A percentile compares a stretch with the other conserved stretches of the same genome.
These are phyloP conservation scores for Wickerhamiella brachini DNA, from an alignment of 805 yeast genomes.

Conservation along the genomic window DNA sequence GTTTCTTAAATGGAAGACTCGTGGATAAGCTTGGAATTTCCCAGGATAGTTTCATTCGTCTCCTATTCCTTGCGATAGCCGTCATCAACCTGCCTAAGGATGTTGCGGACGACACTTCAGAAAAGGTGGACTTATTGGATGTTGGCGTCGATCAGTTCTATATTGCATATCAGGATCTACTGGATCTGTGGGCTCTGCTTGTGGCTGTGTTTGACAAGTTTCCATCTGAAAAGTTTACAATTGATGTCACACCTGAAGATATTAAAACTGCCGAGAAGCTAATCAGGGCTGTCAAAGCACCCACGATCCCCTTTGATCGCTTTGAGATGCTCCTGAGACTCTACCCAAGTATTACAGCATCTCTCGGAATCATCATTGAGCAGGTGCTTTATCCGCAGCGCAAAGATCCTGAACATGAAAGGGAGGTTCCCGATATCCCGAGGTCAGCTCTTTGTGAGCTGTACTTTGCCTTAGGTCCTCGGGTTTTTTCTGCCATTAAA, in stretches of 20 bases:
- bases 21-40: constrained; percentile 2
- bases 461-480: constrained; percentile 25
- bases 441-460: constrained; percentile 31
- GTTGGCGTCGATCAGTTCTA: constrained; percentile 5
- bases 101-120: constrained; percentile 4
- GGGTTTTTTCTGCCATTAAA: constrained; percentile 29
- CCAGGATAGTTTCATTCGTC: constrained; percentile 1
- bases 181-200: constrained; percentile 7
- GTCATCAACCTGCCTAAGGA: neutral
- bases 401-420: constrained; percentile 14
- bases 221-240: constrained; percentile 5
- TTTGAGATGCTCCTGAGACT: constrained; percentile 5
- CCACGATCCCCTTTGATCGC: constrained; percentile 8
- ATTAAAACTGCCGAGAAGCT: constrained; percentile 4
- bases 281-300: constrained; percentile 10
- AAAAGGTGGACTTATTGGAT: neutral
- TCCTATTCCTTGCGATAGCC: constrained; percentile 12
- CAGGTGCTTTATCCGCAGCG: constrained; percentile 26
- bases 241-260: neutral
- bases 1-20: constrained; percentile 12
- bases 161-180: constrained; percentile 12
- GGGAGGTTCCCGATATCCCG: constrained; percentile 25
- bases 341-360: constrained; percentile 22
- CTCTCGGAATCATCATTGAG: constrained; percentile 34
- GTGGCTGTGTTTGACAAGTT: constrained; percentile 12